phyloP scores from a whole-genome alignment of 345 rosid species.

The Turnera subulata region DNA sequence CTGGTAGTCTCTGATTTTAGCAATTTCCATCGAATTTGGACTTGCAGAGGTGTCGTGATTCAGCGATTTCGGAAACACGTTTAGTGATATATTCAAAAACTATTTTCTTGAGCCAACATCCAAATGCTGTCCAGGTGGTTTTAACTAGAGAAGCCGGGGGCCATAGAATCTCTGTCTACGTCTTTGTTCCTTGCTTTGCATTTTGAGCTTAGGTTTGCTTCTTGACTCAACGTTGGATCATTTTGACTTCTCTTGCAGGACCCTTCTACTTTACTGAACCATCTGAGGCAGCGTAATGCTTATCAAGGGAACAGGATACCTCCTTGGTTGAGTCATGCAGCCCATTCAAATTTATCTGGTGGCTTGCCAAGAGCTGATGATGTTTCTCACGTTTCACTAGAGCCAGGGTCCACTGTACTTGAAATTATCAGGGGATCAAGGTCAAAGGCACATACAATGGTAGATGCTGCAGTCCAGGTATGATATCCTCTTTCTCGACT shows the following conservation, averaged over 20 bases:
- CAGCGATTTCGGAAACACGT: too few species aligned
- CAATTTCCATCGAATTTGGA: too few species aligned
- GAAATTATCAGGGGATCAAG: constrained; percentile 72
- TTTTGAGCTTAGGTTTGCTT: constrained; percentile 2
- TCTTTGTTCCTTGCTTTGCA: too few species aligned
- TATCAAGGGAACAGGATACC: constrained; percentile 28
- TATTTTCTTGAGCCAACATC: too few species aligned
- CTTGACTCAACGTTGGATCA: constrained; percentile 8
- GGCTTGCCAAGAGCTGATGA: constrained; percentile 27
- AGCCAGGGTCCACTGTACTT: constrained; percentile 55
- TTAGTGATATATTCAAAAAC: too few species aligned
- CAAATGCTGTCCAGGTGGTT: too few species aligned
- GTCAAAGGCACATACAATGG: constrained; percentile 68
- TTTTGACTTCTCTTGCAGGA: constrained; percentile 38
- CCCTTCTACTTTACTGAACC: constrained; percentile 41
- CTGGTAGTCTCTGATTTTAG: background rate
- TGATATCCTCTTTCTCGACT: background rate
- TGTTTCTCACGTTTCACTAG: constrained; percentile 39
- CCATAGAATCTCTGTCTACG: too few species aligned
- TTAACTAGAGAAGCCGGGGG: too few species aligned
- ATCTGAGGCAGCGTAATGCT: constrained; percentile 37
- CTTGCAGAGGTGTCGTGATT: too few species aligned
- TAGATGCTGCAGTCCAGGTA: constrained; percentile 88
- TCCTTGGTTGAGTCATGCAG: constrained; percentile 38
- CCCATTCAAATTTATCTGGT: constrained; percentile 25